These are phyloP conservation scores for Tolypocladium sp. DNA, from an alignment of 2,329 filamentous ascomycete species.

Conservation along the genomic window DNA sequence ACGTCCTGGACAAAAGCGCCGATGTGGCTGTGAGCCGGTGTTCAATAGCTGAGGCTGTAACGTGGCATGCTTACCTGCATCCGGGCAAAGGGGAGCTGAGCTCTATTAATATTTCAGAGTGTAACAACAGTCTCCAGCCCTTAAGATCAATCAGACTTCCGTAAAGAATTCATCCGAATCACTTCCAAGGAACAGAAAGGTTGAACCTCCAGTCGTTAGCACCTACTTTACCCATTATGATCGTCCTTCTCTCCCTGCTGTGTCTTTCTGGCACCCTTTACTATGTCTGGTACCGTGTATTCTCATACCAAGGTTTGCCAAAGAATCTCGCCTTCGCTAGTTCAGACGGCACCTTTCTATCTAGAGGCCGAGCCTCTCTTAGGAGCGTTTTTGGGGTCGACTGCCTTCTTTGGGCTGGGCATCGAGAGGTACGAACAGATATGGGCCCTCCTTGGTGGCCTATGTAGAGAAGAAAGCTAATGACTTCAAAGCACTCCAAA, in stretches of 20 bases:
- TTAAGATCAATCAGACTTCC: not conserved
- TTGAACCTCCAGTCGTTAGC: no score
- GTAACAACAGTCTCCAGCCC: not conserved
- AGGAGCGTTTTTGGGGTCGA: not conserved
- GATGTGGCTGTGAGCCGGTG: not conserved
- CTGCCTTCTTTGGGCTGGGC: not conserved
- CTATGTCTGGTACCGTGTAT: not conserved
- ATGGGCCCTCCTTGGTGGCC: not conserved
- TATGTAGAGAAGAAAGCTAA: not conserved
- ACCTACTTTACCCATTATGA: not conserved
- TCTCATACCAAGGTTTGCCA: not conserved
- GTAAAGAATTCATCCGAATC: not conserved
- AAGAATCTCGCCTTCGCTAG: not conserved
- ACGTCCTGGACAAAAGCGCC: not conserved
- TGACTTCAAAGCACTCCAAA: not conserved
- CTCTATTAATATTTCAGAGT: not conserved
- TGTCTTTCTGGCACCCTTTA: not conserved
- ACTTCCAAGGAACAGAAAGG: no score
- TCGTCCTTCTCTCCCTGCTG: not conserved
- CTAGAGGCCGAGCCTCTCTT: not conserved
- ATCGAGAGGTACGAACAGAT: not conserved
- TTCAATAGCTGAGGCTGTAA: not conserved
- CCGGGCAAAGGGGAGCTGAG: no score
- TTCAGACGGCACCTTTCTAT: not conserved
- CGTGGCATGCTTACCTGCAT: not conserved